phyloP scores from a whole-genome alignment of 2,329 filamentous ascomycete genomes.

The Fusarium sp. region DNA sequence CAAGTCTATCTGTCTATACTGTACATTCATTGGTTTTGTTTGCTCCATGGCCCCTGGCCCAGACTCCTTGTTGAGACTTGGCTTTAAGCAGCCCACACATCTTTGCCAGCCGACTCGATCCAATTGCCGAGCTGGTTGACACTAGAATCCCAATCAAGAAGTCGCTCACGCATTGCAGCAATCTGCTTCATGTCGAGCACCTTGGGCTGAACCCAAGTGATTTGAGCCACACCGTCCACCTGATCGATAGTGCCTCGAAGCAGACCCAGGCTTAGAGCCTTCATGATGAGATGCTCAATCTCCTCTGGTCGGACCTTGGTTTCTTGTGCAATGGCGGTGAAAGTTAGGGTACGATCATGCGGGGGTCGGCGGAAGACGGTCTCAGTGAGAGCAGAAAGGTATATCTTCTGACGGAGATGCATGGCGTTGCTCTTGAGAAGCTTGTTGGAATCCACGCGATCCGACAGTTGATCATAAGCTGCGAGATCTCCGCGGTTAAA shows the following conservation, averaged over 20 bases:
- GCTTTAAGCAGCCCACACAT: conserved; percentile 88
- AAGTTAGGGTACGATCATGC: conserved; percentile 95
- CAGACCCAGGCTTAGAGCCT: conserved; percentile 93
- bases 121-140: conserved; percentile 97
- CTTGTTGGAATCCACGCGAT: conserved; percentile 83
- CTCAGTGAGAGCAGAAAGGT: conserved; percentile 94
- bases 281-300: conserved; percentile 99
- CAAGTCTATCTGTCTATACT: conserved; percentile 49
- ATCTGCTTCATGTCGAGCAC: conserved; percentile 97
- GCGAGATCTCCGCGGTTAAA: conserved; percentile 96
- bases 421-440: conserved; percentile 83
- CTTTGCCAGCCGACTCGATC: conserved; percentile 94
- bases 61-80: conserved; percentile 8
- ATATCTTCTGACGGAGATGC: conserved; percentile 97
- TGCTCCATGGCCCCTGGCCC: conserved; percentile 7
- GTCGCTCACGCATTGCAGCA: conserved; percentile 85
- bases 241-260: conserved; percentile 95
- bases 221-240: conserved; percentile 91
- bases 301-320: conserved; percentile 92
- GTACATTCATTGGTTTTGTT: conserved; percentile 46
- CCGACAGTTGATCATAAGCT: conserved; percentile 85
- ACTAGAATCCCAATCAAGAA: conserved; percentile 95
- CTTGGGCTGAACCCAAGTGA: conserved; percentile 99
- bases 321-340: conserved; percentile 87
- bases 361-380: conserved; percentile 95